Base-by-base conservation (phyloP, 108 stramenopile species). In the Nannochloropsis granulata region DNA sequence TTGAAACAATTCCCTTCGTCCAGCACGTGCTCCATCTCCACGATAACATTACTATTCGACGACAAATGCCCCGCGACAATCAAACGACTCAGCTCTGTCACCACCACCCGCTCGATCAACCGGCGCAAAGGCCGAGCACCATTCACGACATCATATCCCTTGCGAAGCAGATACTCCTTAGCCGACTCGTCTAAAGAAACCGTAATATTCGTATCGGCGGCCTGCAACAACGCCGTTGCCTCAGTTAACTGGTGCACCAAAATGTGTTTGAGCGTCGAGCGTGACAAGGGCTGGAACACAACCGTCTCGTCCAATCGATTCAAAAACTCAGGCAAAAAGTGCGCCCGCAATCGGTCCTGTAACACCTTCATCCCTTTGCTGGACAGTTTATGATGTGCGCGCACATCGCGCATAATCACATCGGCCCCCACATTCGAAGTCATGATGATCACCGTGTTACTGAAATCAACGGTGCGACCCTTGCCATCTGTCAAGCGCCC, bases 41-140 rank as follows among this genome's bases (percentile, higher is more conserved):
- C 56, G 7, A 9, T n/a, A 5, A 71, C 56, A 5, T 71, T 16
- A n/a, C 21, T n/a, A 71, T 71, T 71, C n/a, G 56, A n/a, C 9
- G 5, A n/a, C 56, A 71, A n/a, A 10, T 71, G 21, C 16, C 56
- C 56, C n/a, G 21, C 56, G 21, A 71, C 56, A n/a, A 71, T 71
- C 56, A 71, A 3, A n/a, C 56, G 56, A 71, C 56, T 71, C 56
- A 71, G n/a, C 56, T 71, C 56, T 5, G 56, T 71, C n/a, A 71
- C 96, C 43, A 97, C 87, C 85, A 94, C 92, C 83, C 94, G 93
- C 85, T 95, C 94, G 56, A 97, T 93, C 13, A 93, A 88, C 43
- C 96, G 91, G 89, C 95, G 95, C 87, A 97, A 86, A 34, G 96
- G 96, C 71, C 96, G 93, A 43, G 96, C 96, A 43, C 96, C 96